Percentiles rank a stretch among this genome's conserved stretches.
phyloP scores from a whole-genome alignment of 805 yeast species.

The Danielozyma ontarioensis region DNA sequence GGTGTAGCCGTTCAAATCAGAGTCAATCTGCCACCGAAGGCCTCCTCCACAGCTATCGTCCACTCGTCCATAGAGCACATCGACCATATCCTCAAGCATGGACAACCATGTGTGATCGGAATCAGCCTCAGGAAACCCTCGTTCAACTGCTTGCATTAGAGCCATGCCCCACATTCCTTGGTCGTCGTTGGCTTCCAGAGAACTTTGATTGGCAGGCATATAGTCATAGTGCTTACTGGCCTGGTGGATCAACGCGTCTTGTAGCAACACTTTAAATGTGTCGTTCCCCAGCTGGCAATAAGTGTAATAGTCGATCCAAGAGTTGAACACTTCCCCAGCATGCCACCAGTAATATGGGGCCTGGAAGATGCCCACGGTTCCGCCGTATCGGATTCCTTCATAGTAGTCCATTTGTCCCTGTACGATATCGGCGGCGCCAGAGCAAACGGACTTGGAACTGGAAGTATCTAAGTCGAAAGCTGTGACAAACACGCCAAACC shows the following conservation, averaged over 20 bases:
- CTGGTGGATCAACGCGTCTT: slow-evolving; percentile 14
- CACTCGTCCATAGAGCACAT: neutral
- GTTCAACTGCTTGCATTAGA: slow-evolving; percentile 17
- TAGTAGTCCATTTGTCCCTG: slow-evolving; percentile 13
- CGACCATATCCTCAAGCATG: neutral
- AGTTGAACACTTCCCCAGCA: slow-evolving; percentile 17
- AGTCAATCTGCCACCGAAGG: neutral
- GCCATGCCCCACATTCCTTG: slow-evolving; percentile 20
- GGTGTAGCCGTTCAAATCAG: neutral
- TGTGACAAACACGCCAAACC: no score
- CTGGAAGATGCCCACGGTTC: slow-evolving; percentile 13
- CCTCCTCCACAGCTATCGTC: neutral
- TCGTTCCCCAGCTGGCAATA: slow-evolving; percentile 11
- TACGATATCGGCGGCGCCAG: slow-evolving; percentile 7
- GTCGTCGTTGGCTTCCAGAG: slow-evolving; percentile 18
- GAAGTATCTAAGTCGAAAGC: slow-evolving; percentile 9
- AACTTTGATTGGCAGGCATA: slow-evolving; percentile 14
- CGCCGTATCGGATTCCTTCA: slow-evolving; percentile 11
- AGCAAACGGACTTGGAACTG: slow-evolving; percentile 7
- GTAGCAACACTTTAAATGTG: slow-evolving; percentile 8
- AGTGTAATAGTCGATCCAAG: slow-evolving; percentile 16
- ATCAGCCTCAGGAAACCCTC: slow-evolving; percentile 5
- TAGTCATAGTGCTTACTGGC: slow-evolving; percentile 11
- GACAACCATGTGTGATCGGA: neutral
- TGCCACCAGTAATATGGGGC: slow-evolving; percentile 19